Evolutionary conservation across 2,329 filamentous ascomycete species (phyloP), one percentile per base, ranked within the genome.

Genomic region (Mollisiaceae sp.): DNA sequence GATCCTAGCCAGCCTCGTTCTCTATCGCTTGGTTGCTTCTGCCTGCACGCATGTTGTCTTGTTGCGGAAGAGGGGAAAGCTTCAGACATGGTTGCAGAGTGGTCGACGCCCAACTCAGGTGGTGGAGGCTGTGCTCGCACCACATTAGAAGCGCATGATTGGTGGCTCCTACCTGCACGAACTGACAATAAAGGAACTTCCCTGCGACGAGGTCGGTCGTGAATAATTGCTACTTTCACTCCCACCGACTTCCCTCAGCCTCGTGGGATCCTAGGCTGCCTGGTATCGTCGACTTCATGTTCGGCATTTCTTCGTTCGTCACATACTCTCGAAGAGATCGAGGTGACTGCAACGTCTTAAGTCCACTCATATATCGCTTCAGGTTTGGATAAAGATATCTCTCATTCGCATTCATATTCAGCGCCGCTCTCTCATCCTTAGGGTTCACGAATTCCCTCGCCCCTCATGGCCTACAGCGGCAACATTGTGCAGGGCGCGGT

Each of bases 31-130:
- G 27, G 22, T 43, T 32, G 38, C 56, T 45, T 45, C 56, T 43
- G n/a, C 38, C 38, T 32, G 36, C 22, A 18, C 20, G 55, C 56
- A 20, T 41, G 11, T 32, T 58, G 55, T 58, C 35, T 35, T 54
- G 39, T 35, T 39, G 55, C 32, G 20, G 12, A 59, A 59, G 55
- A 58, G 55, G 35, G 55, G 55, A 20, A 36, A 24, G 35, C 27
- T 45, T 32, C 56, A n/a, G 56, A 38, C 56, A 43, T 22, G 35
- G 38, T 27, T 59, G 56, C 56, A 50, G 38, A 57, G 55, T 4
- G 38, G 35, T 38, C 36, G 38, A 59, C 35, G 56, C 56, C 56
- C 41, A 24, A 32, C 38, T 45, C 11, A 15, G 56, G 38, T 43
- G 56, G 32, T 32, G 38, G 56, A 41, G 35, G 38, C 38, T 27